Conservation (phyloP, 768 basidiomycete genomes). For the Psilocybe cubensis region DNA sequence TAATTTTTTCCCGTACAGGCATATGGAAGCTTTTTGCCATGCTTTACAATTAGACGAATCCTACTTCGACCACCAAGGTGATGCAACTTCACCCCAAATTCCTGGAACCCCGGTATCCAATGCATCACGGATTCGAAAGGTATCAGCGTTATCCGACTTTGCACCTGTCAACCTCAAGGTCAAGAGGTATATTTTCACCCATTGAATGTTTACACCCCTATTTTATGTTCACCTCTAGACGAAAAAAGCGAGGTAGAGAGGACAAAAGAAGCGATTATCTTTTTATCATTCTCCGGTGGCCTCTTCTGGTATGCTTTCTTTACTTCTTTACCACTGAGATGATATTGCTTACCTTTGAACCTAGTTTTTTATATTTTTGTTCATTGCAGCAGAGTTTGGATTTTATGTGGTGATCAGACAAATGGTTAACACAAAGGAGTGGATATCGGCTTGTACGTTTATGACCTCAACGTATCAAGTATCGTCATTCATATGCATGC, state of each 20-base stretch:
- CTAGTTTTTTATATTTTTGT: slow-evolving; percentile 79
- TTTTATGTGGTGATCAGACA: slow-evolving; percentile 89
- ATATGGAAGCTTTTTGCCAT: slow-evolving; percentile 76
- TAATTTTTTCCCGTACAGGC: slow-evolving; percentile 28
- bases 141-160: slow-evolving; percentile 85
- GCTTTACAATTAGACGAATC: slow-evolving; percentile 70
- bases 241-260: slow-evolving; percentile 37
- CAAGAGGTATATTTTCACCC: slow-evolving; percentile 51
- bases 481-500: background rate
- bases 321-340: background rate
- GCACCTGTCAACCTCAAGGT: slow-evolving; percentile 90
- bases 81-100: slow-evolving; percentile 37
- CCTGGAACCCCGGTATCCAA: slow-evolving; percentile 40
- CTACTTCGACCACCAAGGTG: slow-evolving; percentile 35
- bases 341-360: slow-evolving; percentile 1
- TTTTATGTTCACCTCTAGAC: slow-evolving; percentile 13
- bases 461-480: background rate
- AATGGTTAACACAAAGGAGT: slow-evolving; percentile 94
- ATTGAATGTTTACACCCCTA: background rate
- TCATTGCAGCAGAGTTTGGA: slow-evolving; percentile 86
- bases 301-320: slow-evolving; percentile 64
- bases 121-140: slow-evolving; percentile 66
- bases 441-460: slow-evolving; percentile 81
- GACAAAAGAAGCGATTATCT: slow-evolving; percentile 70
- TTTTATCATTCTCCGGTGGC: slow-evolving; percentile 85